phyloP scores from a whole-genome alignment of 805 yeast genomes.

The Saccharomycopsis guyanensis region DNA sequence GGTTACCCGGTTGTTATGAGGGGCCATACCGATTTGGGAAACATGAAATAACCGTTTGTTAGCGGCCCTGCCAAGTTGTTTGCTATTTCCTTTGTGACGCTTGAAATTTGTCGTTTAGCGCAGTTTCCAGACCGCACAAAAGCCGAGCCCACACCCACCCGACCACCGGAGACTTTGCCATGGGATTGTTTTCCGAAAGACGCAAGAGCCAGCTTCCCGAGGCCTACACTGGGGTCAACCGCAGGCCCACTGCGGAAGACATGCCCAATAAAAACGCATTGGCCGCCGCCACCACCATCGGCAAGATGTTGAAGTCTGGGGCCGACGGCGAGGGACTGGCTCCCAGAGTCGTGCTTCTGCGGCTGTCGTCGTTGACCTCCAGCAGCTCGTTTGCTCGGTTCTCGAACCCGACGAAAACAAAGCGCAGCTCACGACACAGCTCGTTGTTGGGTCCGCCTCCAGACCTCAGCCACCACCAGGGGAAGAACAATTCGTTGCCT shows the following conservation, averaged over 20 bases:
- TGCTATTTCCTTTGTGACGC: too few species aligned
- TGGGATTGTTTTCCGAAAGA: constrained; percentile 17
- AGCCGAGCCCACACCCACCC: too few species aligned
- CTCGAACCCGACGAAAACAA: neutral
- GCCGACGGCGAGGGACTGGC: neutral
- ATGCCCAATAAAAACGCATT: constrained; percentile 20
- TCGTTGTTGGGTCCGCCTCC: neutral
- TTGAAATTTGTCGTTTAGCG: too few species aligned
- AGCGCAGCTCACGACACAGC: neutral
- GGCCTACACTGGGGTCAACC: constrained; percentile 19
- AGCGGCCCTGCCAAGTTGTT: too few species aligned
- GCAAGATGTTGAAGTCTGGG: constrained; percentile 10
- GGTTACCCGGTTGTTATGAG: too few species aligned
- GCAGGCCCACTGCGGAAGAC: constrained; percentile 18
- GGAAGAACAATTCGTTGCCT: neutral
- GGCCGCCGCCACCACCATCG: constrained; percentile 21
- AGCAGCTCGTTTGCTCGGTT: neutral
- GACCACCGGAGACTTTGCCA: too few species aligned
- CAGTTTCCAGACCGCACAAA: too few species aligned
- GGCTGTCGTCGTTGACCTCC: neutral
- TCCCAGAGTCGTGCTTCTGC: neutral
- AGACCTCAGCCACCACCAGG: neutral
- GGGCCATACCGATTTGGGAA: too few species aligned
- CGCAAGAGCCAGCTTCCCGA: constrained; percentile 19
- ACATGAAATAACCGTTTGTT: too few species aligned